These are phyloP conservation scores for Candida pseudofarinosa DNA, from an alignment of 805 yeast genomes.

Conservation along the genomic window DNA sequence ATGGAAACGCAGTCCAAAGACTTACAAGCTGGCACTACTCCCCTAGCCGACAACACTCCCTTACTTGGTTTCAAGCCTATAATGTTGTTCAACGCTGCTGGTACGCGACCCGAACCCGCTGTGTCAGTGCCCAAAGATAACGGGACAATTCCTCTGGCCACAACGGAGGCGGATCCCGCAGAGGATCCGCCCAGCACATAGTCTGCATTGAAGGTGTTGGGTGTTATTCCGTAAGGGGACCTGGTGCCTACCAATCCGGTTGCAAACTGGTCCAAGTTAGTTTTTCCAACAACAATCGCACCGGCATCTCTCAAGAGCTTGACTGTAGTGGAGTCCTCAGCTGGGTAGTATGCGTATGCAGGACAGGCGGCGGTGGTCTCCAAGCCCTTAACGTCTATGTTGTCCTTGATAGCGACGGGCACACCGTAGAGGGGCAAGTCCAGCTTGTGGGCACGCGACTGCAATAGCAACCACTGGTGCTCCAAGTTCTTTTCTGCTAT, in stretches of 20 bases:
- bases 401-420: slow-evolving; percentile 92
- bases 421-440: slow-evolving; percentile 80
- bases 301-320: slow-evolving; percentile 76
- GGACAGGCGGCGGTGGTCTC: slow-evolving; percentile 97
- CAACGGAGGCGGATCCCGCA: slow-evolving; percentile 93
- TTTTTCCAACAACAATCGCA: slow-evolving; percentile 89
- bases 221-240: slow-evolving; percentile 90
- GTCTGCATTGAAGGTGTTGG: slow-evolving; percentile 67
- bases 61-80: slow-evolving; percentile 91
- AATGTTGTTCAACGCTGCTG: slow-evolving; percentile 89
- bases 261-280: slow-evolving; percentile 95
- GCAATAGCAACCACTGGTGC: slow-evolving; percentile 77
- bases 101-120: slow-evolving; percentile 97
- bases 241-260: slow-evolving; percentile 95
- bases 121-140: slow-evolving; percentile 92
- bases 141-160: slow-evolving; percentile 87
- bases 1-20: slow-evolving; percentile 90
- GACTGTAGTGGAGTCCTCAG: slow-evolving; percentile 73
- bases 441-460: slow-evolving; percentile 53
- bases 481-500: slow-evolving; percentile 56
- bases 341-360: slow-evolving; percentile 65
- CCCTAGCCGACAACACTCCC: slow-evolving; percentile 80
- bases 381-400: slow-evolving; percentile 80
- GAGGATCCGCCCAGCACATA: slow-evolving; percentile 95
- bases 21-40: slow-evolving; percentile 97